These are phyloP conservation scores for Vachellia pachyceras DNA, from an alignment of 306 rosid genomes.

Conservation along the genomic window DNA sequence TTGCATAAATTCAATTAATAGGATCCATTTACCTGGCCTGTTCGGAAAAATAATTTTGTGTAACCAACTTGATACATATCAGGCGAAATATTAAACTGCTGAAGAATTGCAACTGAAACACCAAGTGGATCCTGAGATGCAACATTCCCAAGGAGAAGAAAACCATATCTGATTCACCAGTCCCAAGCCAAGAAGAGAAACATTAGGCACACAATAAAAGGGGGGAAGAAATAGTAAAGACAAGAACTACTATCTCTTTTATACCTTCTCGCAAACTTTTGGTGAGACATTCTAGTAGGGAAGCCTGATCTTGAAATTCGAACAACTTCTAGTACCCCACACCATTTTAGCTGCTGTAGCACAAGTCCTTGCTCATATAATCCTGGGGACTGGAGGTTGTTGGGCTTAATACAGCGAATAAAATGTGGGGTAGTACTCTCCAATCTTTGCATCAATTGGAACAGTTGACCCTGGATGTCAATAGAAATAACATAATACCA, in stretches of 20 bases:
- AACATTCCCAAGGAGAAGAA: conserved; percentile 84
- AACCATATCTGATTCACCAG: conserved; percentile 81
- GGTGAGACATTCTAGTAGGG: conserved; percentile 97
- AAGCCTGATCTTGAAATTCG: conserved; percentile 97
- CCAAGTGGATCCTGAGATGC: conserved; percentile 94
- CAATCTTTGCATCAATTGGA: conserved; percentile 91
- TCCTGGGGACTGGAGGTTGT: conserved; percentile 92
- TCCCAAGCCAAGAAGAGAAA: conserved; percentile 37
- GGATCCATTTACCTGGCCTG: conserved; percentile 84
- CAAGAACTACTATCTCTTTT: conserved; percentile 22
- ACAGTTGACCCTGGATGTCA: conserved; percentile 80
- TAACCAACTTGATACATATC: conserved; percentile 99
- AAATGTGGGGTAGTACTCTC: conserved; percentile 98
- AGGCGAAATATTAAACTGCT: conserved; percentile 91
- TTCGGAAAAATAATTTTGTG: conserved; percentile 94
- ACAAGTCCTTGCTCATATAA: conserved; percentile 94
- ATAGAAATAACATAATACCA: conserved; percentile 31
- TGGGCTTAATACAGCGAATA: conserved; percentile 98
- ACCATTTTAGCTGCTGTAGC: conserved; percentile 93
- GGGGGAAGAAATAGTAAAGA: neutral
- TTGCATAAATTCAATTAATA: conserved; percentile 16
- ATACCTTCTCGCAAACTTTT: conserved; percentile 95
- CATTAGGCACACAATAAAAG: conserved; percentile 35
- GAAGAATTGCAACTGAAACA: conserved; percentile 98
- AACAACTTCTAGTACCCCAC: conserved; percentile 98